Evolutionary conservation across 306 rosid genomes (phyloP), one percentile per base, ranked within the genome.

Genomic region (Abrus precatorius): DNA sequence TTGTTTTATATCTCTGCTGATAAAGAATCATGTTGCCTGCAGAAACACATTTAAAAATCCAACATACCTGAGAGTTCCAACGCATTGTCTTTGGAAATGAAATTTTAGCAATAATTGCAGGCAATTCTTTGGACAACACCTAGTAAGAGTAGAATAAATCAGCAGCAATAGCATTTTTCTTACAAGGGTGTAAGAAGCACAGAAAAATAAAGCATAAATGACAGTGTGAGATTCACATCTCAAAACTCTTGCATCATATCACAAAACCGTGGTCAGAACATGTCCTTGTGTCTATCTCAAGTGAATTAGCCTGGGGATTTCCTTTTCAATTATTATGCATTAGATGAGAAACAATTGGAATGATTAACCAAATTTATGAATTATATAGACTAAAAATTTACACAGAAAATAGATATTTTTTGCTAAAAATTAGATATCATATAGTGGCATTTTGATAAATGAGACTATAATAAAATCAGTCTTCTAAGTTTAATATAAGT

Each of bases 11-110:
- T 43, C 70, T 50, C 38, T 27, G 62, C 36, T 44, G 69, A 73
- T 53, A 60, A 48, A 6, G 36, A 44, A 53, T 36, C 64, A 53
- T 40, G 49, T 53, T 47, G 36, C 40, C 41, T 43, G 59, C 5
- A 55, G 29, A 76, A 32, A 54, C 55, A 66, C 53, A 44, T 55
- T 45, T 61, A 48, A 81, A 57, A 53, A 76, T 53, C 38, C 70
- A 75, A 56, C 82, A 34, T 80, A 95, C 98, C 93, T 92, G 92
- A 76, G 97, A 91, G 71, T 91, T 95, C 98, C 97, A 95, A n/a
- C 91, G 92, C 98, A 95, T 92, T 78, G 97, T 89, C 93, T 95
- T 95, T 34, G 97, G 90, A 77, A 95, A 92, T 79, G 98, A 91
- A 76, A 95, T 84, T 85, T 88, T 95, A 27, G 88, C 90, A 86